phyloP scores from a whole-genome alignment of 108 stramenopile genomes.

The Nitzschia palea region DNA sequence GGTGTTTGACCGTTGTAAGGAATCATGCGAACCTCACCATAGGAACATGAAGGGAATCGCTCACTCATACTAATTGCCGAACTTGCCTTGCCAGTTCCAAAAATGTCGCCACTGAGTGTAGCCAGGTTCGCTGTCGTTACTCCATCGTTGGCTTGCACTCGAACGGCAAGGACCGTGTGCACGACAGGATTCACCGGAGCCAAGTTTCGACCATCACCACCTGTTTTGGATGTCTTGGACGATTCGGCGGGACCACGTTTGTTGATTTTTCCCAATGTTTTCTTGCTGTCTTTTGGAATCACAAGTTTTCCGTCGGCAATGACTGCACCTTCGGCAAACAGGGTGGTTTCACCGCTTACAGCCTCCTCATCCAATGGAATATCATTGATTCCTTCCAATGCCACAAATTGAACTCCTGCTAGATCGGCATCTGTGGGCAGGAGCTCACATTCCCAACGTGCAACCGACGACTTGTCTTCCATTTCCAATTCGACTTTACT shows the following conservation, averaged over 20 bases:
- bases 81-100: background rate
- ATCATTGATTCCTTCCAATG: background rate
- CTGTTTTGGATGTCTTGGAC: background rate
- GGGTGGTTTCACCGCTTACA: background rate
- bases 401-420: background rate
- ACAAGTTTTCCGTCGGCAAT: background rate
- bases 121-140: background rate
- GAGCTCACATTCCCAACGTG: constrained; percentile 1
- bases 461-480: no score
- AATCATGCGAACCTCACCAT: background rate
- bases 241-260: background rate
- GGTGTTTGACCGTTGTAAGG: background rate
- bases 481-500: no score
- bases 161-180: constrained; percentile 40
- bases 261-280: background rate
- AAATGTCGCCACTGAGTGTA: background rate
- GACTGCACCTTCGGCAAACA: constrained; percentile 6
- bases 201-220: background rate
- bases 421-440: background rate
- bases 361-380: background rate
- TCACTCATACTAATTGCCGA: background rate
- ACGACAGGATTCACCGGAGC: background rate
- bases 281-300: background rate
- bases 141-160: constrained; percentile 20
- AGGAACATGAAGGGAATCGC: background rate